A percentile compares a stretch with the other conserved stretches of the same genome.
These are phyloP conservation scores for Phellinidium pouzarii DNA, from an alignment of 1,284 basidiomycete genomes.

Conservation along the genomic window DNA sequence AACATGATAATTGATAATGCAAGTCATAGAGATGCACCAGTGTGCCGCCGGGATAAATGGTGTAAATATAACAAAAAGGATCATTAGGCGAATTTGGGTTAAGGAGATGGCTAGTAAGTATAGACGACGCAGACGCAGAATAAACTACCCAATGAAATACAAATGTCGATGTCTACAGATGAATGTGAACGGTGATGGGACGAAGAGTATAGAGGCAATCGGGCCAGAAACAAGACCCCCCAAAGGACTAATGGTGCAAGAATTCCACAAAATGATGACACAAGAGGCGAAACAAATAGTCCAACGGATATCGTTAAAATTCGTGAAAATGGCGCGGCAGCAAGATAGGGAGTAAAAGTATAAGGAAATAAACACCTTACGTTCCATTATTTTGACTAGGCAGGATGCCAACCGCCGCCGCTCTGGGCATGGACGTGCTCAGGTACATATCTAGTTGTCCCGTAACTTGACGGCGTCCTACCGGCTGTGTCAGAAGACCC, in stretches of 20 bases:
- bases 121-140: too few relatives aligned
- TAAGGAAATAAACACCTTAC: background rate
- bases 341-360: background rate
- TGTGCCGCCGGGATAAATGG: too few relatives aligned
- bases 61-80: too few relatives aligned
- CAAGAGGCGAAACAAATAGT: background rate
- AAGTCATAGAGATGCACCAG: too few relatives aligned
- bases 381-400: background rate
- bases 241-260: too few relatives aligned
- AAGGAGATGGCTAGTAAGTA: too few relatives aligned
- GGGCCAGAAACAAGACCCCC: too few relatives aligned
- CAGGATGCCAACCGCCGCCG: constrained; percentile 7
- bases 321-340: background rate
- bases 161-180: constrained; percentile 10
- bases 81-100: too few relatives aligned
- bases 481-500: constrained; percentile 5
- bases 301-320: background rate
- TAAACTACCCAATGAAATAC: constrained; percentile 15
- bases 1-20: too few relatives aligned
- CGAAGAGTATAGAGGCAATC: background rate
- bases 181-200: constrained; percentile 1
- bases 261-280: background rate
- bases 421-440: background rate
- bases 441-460: constrained; percentile 9
- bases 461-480: constrained; percentile 11